These are phyloP conservation scores for Excoecaria cochinchinensis DNA, from an alignment of 345 rosid genomes.

Conservation along the genomic window DNA sequence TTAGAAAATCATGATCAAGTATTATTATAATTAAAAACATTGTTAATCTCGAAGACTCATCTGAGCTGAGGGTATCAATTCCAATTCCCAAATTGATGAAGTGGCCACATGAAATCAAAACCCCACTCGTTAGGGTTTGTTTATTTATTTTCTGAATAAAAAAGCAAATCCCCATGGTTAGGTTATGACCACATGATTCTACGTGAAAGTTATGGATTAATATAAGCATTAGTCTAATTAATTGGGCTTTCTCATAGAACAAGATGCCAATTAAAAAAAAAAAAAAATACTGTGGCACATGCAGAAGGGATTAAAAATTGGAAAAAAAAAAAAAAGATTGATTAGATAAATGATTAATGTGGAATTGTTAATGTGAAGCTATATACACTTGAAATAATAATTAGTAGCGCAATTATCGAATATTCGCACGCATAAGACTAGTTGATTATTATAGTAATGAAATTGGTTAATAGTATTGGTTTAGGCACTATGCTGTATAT, in stretches of 20 bases:
- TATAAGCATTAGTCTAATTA: neutral
- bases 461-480: slow-evolving; percentile 12
- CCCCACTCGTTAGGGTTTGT: too few species aligned
- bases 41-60: neutral
- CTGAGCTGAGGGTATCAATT: too few species aligned
- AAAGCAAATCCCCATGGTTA: slow-evolving; percentile 14
- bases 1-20: too few species aligned
- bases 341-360: slow-evolving; percentile 47
- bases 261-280: slow-evolving; percentile 24
- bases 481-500: slow-evolving; percentile 22
- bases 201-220: slow-evolving; percentile 8
- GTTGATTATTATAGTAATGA: slow-evolving; percentile 18
- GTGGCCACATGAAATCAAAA: neutral
- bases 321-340: slow-evolving; percentile 30
- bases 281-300: slow-evolving; percentile 31
- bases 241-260: neutral
- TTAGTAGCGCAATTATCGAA: slow-evolving; percentile 41
- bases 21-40: too few species aligned
- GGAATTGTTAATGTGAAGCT: slow-evolving; percentile 28
- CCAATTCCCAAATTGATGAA: neutral
- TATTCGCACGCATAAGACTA: slow-evolving; percentile 63
- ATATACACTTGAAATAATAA: slow-evolving; percentile 23
- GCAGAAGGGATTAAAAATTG: slow-evolving; percentile 34
- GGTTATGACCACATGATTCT: slow-evolving; percentile 26
- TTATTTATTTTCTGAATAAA: too few species aligned